Evolutionary conservation across 306 rosid species (phyloP).

Genomic region (Cicer yamashitae): DNA sequence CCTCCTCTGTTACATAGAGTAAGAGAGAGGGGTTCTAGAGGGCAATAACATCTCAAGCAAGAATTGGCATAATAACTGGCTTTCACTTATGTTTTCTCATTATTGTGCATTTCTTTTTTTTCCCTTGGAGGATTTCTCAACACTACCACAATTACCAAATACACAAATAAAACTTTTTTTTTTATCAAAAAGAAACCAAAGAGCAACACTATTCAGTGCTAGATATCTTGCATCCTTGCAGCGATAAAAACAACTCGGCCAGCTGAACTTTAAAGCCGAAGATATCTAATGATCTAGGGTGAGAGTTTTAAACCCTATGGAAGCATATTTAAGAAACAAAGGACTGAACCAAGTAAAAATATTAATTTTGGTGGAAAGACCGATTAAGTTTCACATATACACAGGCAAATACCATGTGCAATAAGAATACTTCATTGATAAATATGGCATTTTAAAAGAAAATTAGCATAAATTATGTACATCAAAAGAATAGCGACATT

Average conservation of each 20-base stretch:
- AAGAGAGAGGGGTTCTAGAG: background rate
- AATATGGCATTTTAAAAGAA: conserved; percentile 17
- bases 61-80: background rate
- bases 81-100: background rate
- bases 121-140: background rate
- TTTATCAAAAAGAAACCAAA: no score
- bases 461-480: conserved; percentile 4
- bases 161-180: background rate
- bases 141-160: background rate
- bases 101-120: background rate
- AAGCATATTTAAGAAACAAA: conserved; percentile 26
- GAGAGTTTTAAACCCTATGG: background rate
- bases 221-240: background rate
- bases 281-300: conserved; percentile 3
- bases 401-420: conserved; percentile 30
- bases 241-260: background rate
- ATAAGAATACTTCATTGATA: conserved; percentile 19
- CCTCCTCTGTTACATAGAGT: background rate
- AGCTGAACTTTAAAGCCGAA: conserved; percentile 16
- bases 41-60: background rate
- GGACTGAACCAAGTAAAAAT: conserved; percentile 12
- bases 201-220: background rate
- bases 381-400: conserved; percentile 3
- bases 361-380: background rate
- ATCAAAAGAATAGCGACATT: conserved; percentile 33